phyloP scores from a whole-genome alignment of 768 basidiomycete genomes.

The Rhodocollybia butyracea region DNA sequence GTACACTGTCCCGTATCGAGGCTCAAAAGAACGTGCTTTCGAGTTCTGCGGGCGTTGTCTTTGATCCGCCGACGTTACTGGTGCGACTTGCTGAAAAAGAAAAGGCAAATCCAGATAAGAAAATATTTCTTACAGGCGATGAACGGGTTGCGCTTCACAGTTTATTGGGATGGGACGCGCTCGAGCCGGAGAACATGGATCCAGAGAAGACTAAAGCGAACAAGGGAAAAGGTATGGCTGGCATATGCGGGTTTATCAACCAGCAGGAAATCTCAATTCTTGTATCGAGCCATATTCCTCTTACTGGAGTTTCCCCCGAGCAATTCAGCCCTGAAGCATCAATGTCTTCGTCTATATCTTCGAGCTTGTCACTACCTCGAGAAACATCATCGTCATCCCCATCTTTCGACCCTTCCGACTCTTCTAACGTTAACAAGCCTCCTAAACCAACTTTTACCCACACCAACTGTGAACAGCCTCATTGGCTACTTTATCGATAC shows the following conservation, averaged over 20 bases:
- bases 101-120: neutral
- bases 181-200: constrained; percentile 19
- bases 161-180: constrained; percentile 51
- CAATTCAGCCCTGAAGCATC: constrained; percentile 10
- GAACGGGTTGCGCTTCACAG: constrained; percentile 51
- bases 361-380: neutral
- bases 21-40: constrained; percentile 40
- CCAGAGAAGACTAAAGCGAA: neutral
- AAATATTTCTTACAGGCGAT: constrained; percentile 43
- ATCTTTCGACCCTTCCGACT: constrained; percentile 6
- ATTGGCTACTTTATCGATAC: constrained; percentile 51
- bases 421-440: neutral
- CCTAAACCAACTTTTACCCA: neutral
- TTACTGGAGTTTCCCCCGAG: neutral
- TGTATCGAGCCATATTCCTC: constrained; percentile 38
- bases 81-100: constrained; percentile 50
- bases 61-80: constrained; percentile 48
- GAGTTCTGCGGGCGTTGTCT: constrained; percentile 30
- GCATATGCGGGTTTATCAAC: constrained; percentile 48
- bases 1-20: constrained; percentile 39
- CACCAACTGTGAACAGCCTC: constrained; percentile 39
- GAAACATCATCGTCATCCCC: constrained; percentile 12
- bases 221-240: constrained; percentile 43
- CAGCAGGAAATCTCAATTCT: constrained; percentile 57
- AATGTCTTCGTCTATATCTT: constrained; percentile 3